These are phyloP conservation scores for Herpetomonas samuelpessoai DNA, from an alignment of 208 protist genomes.

Conservation along the genomic window DNA sequence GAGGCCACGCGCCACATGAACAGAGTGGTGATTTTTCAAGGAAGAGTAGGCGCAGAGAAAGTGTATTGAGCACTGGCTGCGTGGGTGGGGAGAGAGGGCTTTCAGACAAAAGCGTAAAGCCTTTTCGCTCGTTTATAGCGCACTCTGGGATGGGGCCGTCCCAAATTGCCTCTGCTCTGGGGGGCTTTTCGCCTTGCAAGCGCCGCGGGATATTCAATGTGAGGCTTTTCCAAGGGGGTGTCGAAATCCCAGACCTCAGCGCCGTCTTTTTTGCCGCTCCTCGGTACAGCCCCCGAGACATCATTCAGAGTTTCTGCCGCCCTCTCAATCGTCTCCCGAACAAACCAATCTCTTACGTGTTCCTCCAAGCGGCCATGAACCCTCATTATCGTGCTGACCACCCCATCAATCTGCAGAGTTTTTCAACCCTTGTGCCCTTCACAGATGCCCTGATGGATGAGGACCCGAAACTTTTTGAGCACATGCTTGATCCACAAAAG, in stretches of 20 bases:
- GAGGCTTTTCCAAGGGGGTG: slow-evolving; percentile 76
- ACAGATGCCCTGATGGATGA: slow-evolving; percentile 85
- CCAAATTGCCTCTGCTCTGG: too few relatives aligned
- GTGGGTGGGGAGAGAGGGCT: too few relatives aligned
- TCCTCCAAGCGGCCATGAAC: slow-evolving; percentile 70
- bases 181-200: slow-evolving; percentile 30
- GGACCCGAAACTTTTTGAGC: slow-evolving; percentile 72
- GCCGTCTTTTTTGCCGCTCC: slow-evolving; percentile 78
- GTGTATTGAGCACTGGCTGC: too few relatives aligned
- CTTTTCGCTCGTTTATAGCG: too few relatives aligned
- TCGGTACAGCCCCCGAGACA: slow-evolving; percentile 77
- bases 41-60: too few relatives aligned
- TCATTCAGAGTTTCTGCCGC: slow-evolving; percentile 81
- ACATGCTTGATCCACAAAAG: slow-evolving; percentile 79
- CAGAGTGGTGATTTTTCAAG: too few relatives aligned
- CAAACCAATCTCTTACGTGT: slow-evolving; percentile 64
- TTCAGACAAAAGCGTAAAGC: too few relatives aligned
- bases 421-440: slow-evolving; percentile 73
- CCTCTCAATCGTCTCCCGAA: slow-evolving; percentile 57
- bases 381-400: slow-evolving; percentile 30
- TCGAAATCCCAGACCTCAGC: slow-evolving; percentile 76
- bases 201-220: slow-evolving; percentile 67
- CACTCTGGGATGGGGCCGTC: too few relatives aligned
- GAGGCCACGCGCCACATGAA: too few relatives aligned
- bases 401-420: slow-evolving; percentile 69